Evolutionary conservation across 2,329 filamentous ascomycete species (phyloP).

Genomic region (Pyricularia sp.): DNA sequence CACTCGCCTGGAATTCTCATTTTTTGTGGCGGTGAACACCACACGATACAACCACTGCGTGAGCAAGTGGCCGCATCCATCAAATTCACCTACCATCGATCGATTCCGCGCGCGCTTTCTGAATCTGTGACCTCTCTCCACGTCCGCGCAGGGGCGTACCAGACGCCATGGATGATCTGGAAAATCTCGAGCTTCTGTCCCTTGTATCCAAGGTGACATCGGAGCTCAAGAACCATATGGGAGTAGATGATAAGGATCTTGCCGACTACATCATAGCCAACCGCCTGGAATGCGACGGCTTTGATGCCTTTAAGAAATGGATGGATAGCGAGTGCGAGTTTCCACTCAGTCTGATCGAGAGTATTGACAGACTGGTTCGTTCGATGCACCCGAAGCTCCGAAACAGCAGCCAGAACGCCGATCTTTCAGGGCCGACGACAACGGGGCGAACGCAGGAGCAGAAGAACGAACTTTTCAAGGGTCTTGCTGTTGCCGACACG

Average conservation of each 20-base stretch:
- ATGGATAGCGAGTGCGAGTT: conserved; percentile 67
- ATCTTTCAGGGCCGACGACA: conserved; percentile 19
- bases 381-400: conserved; percentile 91
- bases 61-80: neutral
- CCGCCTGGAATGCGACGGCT: conserved; percentile 62
- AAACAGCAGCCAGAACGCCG: conserved; percentile 31
- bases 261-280: conserved; percentile 95
- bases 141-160: neutral
- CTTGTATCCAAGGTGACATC: conserved; percentile 91
- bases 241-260: conserved; percentile 86
- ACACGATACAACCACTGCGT: neutral
- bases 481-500: conserved; percentile 77
- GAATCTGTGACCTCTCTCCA: neutral
- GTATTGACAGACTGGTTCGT: conserved; percentile 77
- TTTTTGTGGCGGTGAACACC: neutral
- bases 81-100: neutral
- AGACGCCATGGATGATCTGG: conserved; percentile 71
- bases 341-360: conserved; percentile 85
- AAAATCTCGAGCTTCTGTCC: conserved; percentile 84
- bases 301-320: conserved; percentile 64
- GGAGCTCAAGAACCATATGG: conserved; percentile 89
- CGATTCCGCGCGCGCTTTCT: neutral
- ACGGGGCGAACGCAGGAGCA: conserved; percentile 45
- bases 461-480: conserved; percentile 84
- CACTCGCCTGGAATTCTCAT: neutral